Percentiles rank a stretch among this genome's conserved stretches.
phyloP scores from a whole-genome alignment of 768 basidiomycete species.

The Rhizopogon vesiculosus region DNA sequence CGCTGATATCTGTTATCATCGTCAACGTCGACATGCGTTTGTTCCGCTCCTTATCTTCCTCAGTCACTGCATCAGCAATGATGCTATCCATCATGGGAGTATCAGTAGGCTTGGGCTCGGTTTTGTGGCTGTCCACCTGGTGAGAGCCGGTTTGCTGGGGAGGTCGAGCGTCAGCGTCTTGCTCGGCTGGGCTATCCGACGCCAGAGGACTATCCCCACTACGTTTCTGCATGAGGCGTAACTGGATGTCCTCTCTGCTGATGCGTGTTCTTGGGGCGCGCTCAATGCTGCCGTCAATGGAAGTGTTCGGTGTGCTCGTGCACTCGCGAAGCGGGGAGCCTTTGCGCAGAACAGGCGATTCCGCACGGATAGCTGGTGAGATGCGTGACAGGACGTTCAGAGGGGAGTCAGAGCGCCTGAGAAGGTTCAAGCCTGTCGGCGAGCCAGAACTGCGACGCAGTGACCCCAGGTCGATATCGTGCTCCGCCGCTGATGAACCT shows the following conservation, averaged over 20 bases:
- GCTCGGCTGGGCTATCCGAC: slow-evolving; percentile 8
- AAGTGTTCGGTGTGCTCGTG: not conserved
- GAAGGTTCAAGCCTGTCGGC: slow-evolving; percentile 12
- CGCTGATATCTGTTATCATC: slow-evolving; percentile 32
- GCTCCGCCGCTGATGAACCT: slow-evolving; percentile 9
- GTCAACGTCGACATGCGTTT: slow-evolving; percentile 35
- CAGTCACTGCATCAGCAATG: slow-evolving; percentile 11
- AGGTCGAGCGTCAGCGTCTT: not conserved
- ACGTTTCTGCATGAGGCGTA: slow-evolving; percentile 40
- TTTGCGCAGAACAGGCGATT: slow-evolving; percentile 16
- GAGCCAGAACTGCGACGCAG: slow-evolving; percentile 15
- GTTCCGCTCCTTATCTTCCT: slow-evolving; percentile 20
- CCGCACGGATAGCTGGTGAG: slow-evolving; percentile 15
- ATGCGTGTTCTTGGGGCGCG: slow-evolving; percentile 38
- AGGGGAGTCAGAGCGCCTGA: slow-evolving; percentile 19
- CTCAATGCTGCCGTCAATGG: slow-evolving; percentile 1
- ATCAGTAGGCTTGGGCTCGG: not conserved
- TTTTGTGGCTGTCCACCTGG: not conserved
- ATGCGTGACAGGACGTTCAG: slow-evolving; percentile 10
- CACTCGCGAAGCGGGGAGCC: slow-evolving; percentile 22
- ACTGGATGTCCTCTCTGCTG: slow-evolving; percentile 49
- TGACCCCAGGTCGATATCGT: slow-evolving; percentile 1
- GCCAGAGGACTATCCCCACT: slow-evolving; percentile 39
- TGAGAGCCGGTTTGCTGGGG: not conserved
- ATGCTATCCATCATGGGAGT: not conserved